Percentiles rank a stretch among this genome's conserved stretches.
Evolutionary conservation across 305 asterid species (phyloP).

Genomic region (Solanum hybrid): DNA sequence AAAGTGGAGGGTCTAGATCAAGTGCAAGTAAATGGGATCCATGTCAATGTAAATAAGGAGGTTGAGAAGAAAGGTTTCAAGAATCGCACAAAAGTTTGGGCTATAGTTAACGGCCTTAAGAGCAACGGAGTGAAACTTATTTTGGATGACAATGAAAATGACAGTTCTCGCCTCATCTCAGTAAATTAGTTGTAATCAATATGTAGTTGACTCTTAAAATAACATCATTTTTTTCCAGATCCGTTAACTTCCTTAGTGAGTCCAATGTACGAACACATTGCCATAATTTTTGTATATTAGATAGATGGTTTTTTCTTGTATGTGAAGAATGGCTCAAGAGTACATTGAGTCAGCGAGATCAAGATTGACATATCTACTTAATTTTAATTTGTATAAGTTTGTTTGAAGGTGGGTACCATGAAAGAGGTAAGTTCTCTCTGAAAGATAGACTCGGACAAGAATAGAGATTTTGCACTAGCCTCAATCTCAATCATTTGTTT

Average conservation of each 20-base stretch:
- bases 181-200: neutral
- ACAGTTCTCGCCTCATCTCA: neutral
- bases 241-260: neutral
- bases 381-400: no score
- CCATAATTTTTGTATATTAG: neutral
- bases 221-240: neutral
- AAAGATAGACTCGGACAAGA: no score
- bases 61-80: constrained; percentile 72
- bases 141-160: constrained; percentile 38
- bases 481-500: neutral
- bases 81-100: constrained; percentile 70
- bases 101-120: constrained; percentile 54
- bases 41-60: constrained; percentile 62
- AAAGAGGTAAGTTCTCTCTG: no score
- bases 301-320: neutral
- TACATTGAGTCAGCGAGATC: no score
- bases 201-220: neutral
- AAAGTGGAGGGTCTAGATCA: constrained; percentile 80
- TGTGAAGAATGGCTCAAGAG: neutral
- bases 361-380: no score
- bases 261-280: neutral
- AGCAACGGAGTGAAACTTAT: constrained; percentile 53
- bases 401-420: no score
- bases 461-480: neutral
- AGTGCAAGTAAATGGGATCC: constrained; percentile 67